Evolutionary conservation across 2,329 filamentous ascomycete species (phyloP).

Genomic region (Cladosporium sphaerospermum): DNA sequence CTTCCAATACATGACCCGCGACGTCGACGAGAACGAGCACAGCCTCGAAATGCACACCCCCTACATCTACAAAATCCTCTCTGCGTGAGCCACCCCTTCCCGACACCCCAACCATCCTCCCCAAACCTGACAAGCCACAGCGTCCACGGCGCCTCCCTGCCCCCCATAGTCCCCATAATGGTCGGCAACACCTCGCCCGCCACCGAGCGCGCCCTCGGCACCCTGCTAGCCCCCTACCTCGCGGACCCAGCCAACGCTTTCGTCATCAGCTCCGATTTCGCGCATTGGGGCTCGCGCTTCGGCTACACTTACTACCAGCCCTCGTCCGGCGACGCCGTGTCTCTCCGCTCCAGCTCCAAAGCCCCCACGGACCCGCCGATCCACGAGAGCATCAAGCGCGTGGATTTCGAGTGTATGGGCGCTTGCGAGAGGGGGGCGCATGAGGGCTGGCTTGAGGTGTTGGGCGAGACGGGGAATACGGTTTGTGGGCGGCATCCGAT

Average conservation of each 20-base stretch:
- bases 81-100: conserved; percentile 32
- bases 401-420: conserved; percentile 78
- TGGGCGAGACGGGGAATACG: conserved; percentile 74
- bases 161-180: conserved; percentile 76
- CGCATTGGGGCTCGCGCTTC: conserved; percentile 87
- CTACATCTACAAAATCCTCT: conserved; percentile 76
- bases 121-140: conserved; percentile 17
- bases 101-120: not conserved
- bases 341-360: conserved; percentile 38
- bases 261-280: conserved; percentile 91
- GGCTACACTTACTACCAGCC: conserved; percentile 73
- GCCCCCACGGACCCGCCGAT: conserved; percentile 52
- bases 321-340: conserved; percentile 36
- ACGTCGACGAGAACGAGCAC: conserved; percentile 75
- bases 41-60: conserved; percentile 96
- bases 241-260: conserved; percentile 71
- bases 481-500: conserved; percentile 95
- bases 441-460: conserved; percentile 59
- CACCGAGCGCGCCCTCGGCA: conserved; percentile 63
- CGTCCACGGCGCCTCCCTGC: conserved; percentile 48
- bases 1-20: conserved; percentile 58
- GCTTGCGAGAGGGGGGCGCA: conserved; percentile 75
- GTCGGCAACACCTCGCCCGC: conserved; percentile 65
- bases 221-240: conserved; percentile 70
- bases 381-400: conserved; percentile 73